These are phyloP conservation scores for Pogostemon cablin DNA, from an alignment of 257 asterid species.

Conservation along the genomic window DNA sequence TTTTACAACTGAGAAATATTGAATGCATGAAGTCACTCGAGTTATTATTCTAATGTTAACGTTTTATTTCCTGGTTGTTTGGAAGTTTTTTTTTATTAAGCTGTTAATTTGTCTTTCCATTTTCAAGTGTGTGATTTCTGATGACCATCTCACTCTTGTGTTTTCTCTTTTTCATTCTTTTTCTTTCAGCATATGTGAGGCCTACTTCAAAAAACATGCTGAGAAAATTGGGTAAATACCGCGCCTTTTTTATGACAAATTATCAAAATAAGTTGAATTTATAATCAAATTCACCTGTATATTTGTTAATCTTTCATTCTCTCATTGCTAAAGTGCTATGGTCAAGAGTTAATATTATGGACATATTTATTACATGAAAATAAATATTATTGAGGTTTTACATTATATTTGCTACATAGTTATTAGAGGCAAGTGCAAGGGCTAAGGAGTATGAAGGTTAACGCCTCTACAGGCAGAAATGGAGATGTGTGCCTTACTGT, in stretches of 20 bases:
- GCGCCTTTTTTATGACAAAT: constrained; percentile 17
- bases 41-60: not conserved
- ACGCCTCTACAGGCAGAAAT: no score
- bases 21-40: no score
- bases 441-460: no score
- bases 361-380: not conserved
- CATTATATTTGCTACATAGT: no score
- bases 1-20: no score
- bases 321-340: not conserved
- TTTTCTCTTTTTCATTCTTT: constrained; percentile 18
- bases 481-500: no score
- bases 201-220: constrained; percentile 90
- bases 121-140: not conserved
- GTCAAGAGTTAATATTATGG: constrained; percentile 1
- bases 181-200: constrained; percentile 79
- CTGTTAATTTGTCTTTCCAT: constrained; percentile 8
- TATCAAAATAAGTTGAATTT: not conserved
- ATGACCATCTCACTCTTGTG: constrained; percentile 31
- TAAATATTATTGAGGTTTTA: not conserved
- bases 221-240: constrained; percentile 81
- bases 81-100: not conserved
- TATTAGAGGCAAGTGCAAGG: no score
- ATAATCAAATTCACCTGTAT: constrained; percentile 7
- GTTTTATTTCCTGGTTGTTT: constrained; percentile 2
- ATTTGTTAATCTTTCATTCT: constrained; percentile 2